Conservation (phyloP, 2,329 filamentous ascomycete genomes). For the Alternaria ethzedia region DNA sequence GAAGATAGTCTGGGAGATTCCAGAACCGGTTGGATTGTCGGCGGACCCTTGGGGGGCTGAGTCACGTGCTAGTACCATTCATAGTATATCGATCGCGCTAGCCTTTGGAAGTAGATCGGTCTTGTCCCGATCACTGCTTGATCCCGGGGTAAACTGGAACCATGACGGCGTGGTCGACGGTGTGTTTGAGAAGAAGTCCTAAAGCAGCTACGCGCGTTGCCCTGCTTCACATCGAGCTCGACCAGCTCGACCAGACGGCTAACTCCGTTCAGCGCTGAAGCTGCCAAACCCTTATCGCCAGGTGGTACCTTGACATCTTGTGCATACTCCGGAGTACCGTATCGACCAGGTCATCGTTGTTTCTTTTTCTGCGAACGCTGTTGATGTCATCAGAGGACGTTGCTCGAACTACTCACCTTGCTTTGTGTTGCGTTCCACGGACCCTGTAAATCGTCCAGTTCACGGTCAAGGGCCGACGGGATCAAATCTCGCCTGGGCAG, state of each 20-base stretch:
- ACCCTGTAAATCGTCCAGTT: not conserved
- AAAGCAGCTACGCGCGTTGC: not conserved
- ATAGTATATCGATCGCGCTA: constrained; percentile 18
- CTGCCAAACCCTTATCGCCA: not conserved
- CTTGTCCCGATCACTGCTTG: not conserved
- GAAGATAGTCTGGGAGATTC: constrained; percentile 1
- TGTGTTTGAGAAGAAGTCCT: constrained; percentile 1
- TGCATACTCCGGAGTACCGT: not conserved
- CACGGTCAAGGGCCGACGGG: not conserved
- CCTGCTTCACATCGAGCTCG: not conserved
- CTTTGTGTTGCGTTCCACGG: not conserved
- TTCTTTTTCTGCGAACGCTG: not conserved
- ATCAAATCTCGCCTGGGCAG: not conserved
- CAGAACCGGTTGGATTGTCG: not conserved
- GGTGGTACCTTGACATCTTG: not conserved
- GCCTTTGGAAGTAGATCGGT: constrained; percentile 10
- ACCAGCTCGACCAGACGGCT: not conserved
- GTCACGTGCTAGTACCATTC: not conserved
- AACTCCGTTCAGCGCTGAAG: not conserved
- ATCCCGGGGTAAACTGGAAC: not conserved
- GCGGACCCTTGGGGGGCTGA: not conserved
- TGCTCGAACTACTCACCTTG: not conserved
- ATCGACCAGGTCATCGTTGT: not conserved
- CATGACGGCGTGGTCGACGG: constrained; percentile 3
- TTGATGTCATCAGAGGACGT: not conserved